A percentile compares a stretch with the other conserved stretches of the same genome.
Evolutionary conservation across 257 asterid genomes (phyloP).

Genomic region (Penstemon newberryi): DNA sequence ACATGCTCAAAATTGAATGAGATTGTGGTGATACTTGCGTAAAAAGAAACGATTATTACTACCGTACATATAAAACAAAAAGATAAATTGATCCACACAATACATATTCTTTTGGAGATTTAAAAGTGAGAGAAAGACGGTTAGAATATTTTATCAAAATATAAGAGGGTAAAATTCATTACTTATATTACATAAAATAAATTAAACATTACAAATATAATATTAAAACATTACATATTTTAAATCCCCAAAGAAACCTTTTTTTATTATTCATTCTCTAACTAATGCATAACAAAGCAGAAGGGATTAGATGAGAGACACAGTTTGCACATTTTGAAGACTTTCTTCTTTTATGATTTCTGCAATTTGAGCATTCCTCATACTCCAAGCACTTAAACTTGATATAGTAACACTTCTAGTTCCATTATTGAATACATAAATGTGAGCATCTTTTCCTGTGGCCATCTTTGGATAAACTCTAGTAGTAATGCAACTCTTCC

Average conservation of each 20-base stretch:
- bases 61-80: too few species aligned
- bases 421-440: constrained; percentile 78
- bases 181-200: too few species aligned
- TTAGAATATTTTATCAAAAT: too few species aligned
- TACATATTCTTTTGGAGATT: too few species aligned
- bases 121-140: too few species aligned
- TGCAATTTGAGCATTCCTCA: constrained; percentile 38
- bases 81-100: too few species aligned
- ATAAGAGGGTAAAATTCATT: too few species aligned
- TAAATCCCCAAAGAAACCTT: neutral
- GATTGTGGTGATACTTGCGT: too few species aligned
- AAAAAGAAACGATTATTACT: too few species aligned
- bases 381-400: constrained; percentile 39
- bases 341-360: constrained; percentile 27
- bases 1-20: too few species aligned
- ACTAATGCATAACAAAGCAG: neutral
- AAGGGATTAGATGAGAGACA: neutral
- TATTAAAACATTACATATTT: too few species aligned
- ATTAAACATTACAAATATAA: too few species aligned
- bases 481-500: constrained; percentile 66
- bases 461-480: constrained; percentile 78
- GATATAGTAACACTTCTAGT: constrained; percentile 24
- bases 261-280: neutral
- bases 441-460: constrained; percentile 44
- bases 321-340: constrained; percentile 11